phyloP scores from a whole-genome alignment of 768 basidiomycete genomes.

The Xerocomellus chrysenteron region DNA sequence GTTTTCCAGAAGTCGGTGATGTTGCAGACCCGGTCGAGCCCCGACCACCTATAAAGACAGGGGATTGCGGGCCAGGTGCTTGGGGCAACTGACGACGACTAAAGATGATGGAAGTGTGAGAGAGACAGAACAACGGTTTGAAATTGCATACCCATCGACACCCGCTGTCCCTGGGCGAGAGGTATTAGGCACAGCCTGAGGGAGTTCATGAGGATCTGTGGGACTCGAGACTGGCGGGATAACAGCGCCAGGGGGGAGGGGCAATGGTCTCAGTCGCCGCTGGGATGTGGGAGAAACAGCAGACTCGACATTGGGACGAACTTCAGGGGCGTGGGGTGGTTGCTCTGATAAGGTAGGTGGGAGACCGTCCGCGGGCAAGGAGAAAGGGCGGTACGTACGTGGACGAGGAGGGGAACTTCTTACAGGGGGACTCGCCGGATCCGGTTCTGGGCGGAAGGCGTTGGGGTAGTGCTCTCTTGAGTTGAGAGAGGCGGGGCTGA shows the following conservation, averaged over 20 bases:
- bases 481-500: conserved; percentile 13
- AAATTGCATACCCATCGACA: conserved; percentile 23
- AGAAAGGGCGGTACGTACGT: conserved; percentile 17
- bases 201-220: conserved; percentile 18
- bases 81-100: conserved; percentile 33
- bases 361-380: neutral
- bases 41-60: conserved; percentile 12
- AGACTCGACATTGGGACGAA: conserved; percentile 22
- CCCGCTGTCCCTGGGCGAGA: conserved; percentile 28
- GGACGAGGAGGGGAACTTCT: conserved; percentile 22
- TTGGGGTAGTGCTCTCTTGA: conserved; percentile 21
- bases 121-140: neutral
- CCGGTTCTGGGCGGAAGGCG: conserved; percentile 22
- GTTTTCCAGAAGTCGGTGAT: conserved; percentile 20
- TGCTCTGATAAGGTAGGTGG: conserved; percentile 7
- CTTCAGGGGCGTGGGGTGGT: conserved; percentile 18
- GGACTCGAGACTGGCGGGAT: conserved; percentile 11
- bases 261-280: conserved; percentile 28
- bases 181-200: conserved; percentile 4
- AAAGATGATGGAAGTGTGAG: neutral
- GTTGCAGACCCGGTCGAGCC: conserved; percentile 23
- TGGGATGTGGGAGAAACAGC: conserved; percentile 31
- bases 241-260: conserved; percentile 25
- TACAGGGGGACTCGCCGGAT: conserved; percentile 8
- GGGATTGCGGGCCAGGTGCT: conserved; percentile 22